phyloP scores from a whole-genome alignment of 257 asterid species.

The Parsonsia alboflavescens region DNA sequence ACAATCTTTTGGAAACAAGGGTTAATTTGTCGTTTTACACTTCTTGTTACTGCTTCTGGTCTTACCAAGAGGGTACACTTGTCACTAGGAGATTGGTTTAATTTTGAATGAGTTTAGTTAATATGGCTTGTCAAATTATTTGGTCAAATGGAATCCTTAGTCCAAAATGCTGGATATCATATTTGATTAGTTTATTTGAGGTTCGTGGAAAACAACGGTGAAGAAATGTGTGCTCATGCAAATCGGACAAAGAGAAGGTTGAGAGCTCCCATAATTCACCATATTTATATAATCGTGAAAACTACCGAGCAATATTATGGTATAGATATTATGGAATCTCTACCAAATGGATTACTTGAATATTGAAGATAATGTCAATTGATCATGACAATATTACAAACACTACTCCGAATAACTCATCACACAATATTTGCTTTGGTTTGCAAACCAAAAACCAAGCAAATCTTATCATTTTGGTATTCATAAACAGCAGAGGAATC shows the following conservation, averaged over 20 bases:
- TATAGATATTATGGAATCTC: background rate
- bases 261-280: background rate
- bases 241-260: constrained; percentile 7
- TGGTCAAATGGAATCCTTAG: background rate
- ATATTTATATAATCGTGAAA: constrained; percentile 7
- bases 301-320: background rate
- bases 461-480: background rate
- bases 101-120: background rate
- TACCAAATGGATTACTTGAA: background rate
- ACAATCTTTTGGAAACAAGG: constrained; percentile 2
- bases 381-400: background rate
- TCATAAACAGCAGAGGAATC: too few relatives aligned
- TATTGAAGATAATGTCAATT: background rate
- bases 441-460: background rate
- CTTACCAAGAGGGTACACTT: background rate
- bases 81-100: constrained; percentile 12
- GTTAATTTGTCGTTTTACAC: background rate
- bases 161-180: constrained; percentile 8
- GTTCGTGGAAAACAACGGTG: background rate
- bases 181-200: background rate
- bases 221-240: constrained; percentile 12
- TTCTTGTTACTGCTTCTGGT: background rate
- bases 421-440: background rate
- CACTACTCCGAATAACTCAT: background rate
- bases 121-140: background rate